Evolutionary conservation across 2,329 filamentous ascomycete species (phyloP), one percentile per base, ranked within the genome.

Genomic region (Cercospora janseana): DNA sequence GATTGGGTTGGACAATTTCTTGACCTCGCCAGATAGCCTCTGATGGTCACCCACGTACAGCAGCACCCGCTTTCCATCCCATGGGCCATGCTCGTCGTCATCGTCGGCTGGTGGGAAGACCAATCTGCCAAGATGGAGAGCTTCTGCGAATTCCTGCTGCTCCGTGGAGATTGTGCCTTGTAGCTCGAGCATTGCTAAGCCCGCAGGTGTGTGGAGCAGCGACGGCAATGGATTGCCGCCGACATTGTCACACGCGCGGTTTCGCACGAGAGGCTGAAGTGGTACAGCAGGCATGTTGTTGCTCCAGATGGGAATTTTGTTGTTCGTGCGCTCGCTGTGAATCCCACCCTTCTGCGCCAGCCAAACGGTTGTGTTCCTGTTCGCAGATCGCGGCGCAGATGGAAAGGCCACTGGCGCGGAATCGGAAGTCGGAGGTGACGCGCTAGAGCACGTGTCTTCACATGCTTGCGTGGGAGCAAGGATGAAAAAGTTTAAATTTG

Each of bases 41-140:
- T 97, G 93, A 67, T 96, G 87, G 64, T 85, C 81, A 4, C 92
- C 93, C 4, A 97, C 80, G 66, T 92, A 95, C 41, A 97, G 73
- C 65, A 95, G 88, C 21, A 92, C 89, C 27, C 82, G 79, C 71
- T 90, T 94, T 87, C 54, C 54, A 92, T 95, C 62, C 91, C 91
- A 96, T 7, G 79, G 79, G 0, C 81, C 84, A 60, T 81, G 79
- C 12, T 74, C 74, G 45, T 80, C 74, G 45, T 80, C 75, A 66
- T 91, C 88, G 8, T 54, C 57, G 12, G 56, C 49, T 10, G 3
- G 87, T 1, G 89, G 89, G 62, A 95, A 95, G 24, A 86, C 79
- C 23, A 95, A 77, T 49, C 81, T 83, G 24, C 90, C 90, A 57
- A 95, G 76, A 20, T 75, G 70, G 1, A 81, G 80, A 7, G 45